Evolutionary conservation across 768 basidiomycete species (phyloP), one percentile per base, ranked within the genome.

Genomic region (Mycena galericulata): DNA sequence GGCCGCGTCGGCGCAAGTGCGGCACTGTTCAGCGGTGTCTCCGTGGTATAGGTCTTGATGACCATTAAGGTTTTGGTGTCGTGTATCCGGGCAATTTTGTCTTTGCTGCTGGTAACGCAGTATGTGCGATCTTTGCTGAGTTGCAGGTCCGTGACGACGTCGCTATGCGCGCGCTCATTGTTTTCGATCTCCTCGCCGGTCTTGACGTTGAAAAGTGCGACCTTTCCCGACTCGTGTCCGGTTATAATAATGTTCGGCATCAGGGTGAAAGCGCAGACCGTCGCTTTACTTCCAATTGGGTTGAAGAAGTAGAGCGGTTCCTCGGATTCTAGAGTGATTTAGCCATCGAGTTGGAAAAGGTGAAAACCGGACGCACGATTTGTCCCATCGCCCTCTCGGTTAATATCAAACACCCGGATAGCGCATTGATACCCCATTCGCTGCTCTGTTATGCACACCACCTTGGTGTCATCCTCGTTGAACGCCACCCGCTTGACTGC

Each of bases 401-500:
- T 94, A 75, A 99, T 88, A 69, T 89, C 80, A 78, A 97, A 99
- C 55, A 98, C 92, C n/a, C n/a, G n/a, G n/a, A n/a, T n/a, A n/a
- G n/a, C n/a, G n/a, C n/a, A n/a, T n/a, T n/a, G n/a, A n/a, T n/a
- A n/a, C n/a, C n/a, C n/a, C n/a, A n/a, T n/a, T n/a, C n/a, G n/a
- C n/a, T n/a, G n/a, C n/a, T n/a, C n/a, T n/a, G n/a, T n/a, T n/a
- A n/a, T n/a, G n/a, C n/a, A n/a, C n/a, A n/a, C n/a, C n/a, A n/a
- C n/a, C 27, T 89, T 88, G 26, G 88, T 86, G 76, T 93, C 94
- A 73, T 94, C 91, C 63, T 93, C 92, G 79, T 88, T 95, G 85
- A 97, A 98, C 9, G 90, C 88, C 26, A 99, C 97, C 49, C 97
- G 87, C 86, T 98, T 99, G 73, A 99, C 94, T 6, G 98, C 98